Evolutionary conservation across 2,329 filamentous ascomycete species (phyloP), one percentile per base, ranked within the genome.

Genomic region (Fusarium praegraminearum): DNA sequence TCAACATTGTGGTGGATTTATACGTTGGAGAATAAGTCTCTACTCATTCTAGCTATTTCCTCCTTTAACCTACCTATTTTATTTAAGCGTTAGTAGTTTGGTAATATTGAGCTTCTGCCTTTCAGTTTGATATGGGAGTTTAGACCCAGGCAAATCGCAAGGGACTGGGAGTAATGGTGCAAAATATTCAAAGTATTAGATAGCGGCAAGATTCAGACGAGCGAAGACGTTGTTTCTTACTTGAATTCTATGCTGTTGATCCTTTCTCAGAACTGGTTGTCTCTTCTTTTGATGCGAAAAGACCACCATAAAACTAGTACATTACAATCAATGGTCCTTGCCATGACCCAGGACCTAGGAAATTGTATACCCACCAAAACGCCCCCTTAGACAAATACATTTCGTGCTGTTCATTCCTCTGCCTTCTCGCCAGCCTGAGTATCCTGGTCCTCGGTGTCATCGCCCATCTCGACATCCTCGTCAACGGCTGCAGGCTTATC

Each of bases 1-100:
- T 98, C 74, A 98, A 98, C 79, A 98, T 99, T 69, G 87, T 98
- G 32, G 96, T 98, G 35, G 96, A 98, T 80, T 78, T 98, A 71
- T 97, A 97, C 76, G 94, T 78, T 13, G 80, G 79, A 26, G 73
- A 75, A 30, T 75, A 69, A 75, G 76, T 22, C 36, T 60, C 74
- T 63, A 53, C 12, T 15, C 9, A 30, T 12, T n/a, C 20, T 13
- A 43, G 13, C 8, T 24, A 35, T 33, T 41, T 41, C 15, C 33
- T 32, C 26, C 30, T 40, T 35, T 16, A 20, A 28, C 32, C 54
- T 22, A 22, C 16, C 50, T 30, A 28, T 35, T 44, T 53, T 62
- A 26, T 47, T 65, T 30, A 40, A 57, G 51, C 51, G 65, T 30
- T 30, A 30, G 28, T 46, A 46, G 33, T 43, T 57, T 45, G 30